phyloP scores from a whole-genome alignment of 129 eudicot species.

The Centrapalus pauciflorus region DNA sequence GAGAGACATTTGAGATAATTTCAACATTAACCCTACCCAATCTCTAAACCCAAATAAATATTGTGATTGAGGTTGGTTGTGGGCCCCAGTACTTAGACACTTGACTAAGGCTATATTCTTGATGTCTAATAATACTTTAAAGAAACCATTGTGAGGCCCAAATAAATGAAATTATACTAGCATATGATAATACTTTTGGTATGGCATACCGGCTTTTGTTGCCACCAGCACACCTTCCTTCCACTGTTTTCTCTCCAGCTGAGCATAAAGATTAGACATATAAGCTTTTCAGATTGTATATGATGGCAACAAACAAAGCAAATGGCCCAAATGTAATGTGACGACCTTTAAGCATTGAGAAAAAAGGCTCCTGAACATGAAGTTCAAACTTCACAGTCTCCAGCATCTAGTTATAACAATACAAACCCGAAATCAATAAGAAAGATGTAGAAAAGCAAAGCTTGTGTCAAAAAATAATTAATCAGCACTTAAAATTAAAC shows the following conservation, averaged over 20 bases:
- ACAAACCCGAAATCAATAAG: background rate
- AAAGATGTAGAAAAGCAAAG: background rate
- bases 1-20: no score
- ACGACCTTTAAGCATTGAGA: constrained; percentile 73
- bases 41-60: background rate
- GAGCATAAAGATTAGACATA: constrained; percentile 4
- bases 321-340: background rate
- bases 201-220: constrained; percentile 46
- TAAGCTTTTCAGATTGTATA: constrained; percentile 14
- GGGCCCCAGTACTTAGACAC: background rate
- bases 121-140: background rate
- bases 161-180: background rate
- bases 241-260: constrained; percentile 84
- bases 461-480: background rate
- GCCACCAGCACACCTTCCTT: constrained; percentile 94
- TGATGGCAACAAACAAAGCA: background rate
- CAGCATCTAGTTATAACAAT: constrained; percentile 40
- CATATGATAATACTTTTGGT: background rate
- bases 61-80: constrained; percentile 1
- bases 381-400: constrained; percentile 60
- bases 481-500: background rate
- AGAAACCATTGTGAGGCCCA: background rate
- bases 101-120: constrained; percentile 4
- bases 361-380: constrained; percentile 92
- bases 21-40: no score